Percentiles rank a stretch among this genome's conserved stretches.
Evolutionary conservation across 1,284 basidiomycete species (phyloP).

Genomic region (Bjerkandera adusta): DNA sequence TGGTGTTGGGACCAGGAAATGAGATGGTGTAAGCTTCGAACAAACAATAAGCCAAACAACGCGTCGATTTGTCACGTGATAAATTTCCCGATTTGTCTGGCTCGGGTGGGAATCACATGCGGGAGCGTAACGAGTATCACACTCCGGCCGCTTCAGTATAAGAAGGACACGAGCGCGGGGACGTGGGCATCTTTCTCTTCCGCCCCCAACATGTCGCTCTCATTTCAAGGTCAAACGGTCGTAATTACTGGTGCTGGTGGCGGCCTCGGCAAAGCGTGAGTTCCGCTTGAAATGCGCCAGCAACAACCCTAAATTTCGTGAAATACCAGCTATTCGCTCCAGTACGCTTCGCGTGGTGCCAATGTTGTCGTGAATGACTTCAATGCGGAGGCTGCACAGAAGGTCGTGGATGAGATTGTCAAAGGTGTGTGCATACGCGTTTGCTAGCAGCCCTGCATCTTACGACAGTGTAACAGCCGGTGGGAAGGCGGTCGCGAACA

Average conservation of each 20-base stretch:
- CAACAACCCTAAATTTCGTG: neutral
- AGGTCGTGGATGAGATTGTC: slow-evolving; percentile 89
- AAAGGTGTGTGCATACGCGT: slow-evolving; percentile 51
- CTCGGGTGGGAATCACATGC: slow-evolving; percentile 5
- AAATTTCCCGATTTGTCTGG: neutral
- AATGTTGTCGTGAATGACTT: slow-evolving; percentile 97
- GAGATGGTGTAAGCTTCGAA: too few species aligned
- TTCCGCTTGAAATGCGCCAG: slow-evolving; percentile 1
- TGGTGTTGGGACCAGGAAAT: too few species aligned
- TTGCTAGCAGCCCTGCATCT: neutral
- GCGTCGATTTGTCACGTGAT: neutral
- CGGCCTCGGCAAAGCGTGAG: slow-evolving; percentile 89
- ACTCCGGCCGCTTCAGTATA: too few species aligned
- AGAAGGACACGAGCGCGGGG: neutral
- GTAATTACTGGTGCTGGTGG: slow-evolving; percentile 96
- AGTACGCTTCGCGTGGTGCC: slow-evolving; percentile 90
- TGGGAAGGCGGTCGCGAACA: slow-evolving; percentile 85
- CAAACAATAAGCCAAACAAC: too few species aligned
- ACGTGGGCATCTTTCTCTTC: slow-evolving; percentile 17
- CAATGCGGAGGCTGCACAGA: slow-evolving; percentile 85
- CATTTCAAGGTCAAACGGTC: slow-evolving; percentile 91
- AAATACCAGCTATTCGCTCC: slow-evolving; percentile 74
- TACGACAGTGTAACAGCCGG: slow-evolving; percentile 55
- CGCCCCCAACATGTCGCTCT: slow-evolving; percentile 48
- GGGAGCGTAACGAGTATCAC: slow-evolving; percentile 5